Conservation (phyloP, 805 yeast species). For the Myxozyma lipomycoides region DNA sequence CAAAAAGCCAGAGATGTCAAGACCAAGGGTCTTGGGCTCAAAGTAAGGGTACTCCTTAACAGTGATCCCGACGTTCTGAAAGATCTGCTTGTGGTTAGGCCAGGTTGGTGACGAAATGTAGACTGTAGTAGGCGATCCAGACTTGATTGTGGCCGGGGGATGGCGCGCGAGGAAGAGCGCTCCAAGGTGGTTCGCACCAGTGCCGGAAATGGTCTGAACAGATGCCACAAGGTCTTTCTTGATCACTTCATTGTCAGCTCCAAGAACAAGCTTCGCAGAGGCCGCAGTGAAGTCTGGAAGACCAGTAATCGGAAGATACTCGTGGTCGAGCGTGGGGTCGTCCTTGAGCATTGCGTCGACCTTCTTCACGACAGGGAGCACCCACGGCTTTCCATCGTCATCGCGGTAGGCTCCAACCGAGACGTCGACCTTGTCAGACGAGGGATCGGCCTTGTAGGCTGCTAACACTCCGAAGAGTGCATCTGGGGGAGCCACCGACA, state of each 20-base stretch:
- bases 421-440: conserved; percentile 65
- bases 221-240: conserved; percentile 42
- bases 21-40: conserved; percentile 63
- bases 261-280: conserved; percentile 68
- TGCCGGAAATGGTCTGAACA: conserved; percentile 77
- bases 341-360: conserved; percentile 67
- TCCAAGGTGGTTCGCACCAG: conserved; percentile 87
- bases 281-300: conserved; percentile 60
- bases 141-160: conserved; percentile 31
- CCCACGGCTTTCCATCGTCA: conserved; percentile 66
- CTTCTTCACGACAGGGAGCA: conserved; percentile 59
- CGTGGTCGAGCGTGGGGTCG: conserved; percentile 72
- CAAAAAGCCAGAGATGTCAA: conserved; percentile 69
- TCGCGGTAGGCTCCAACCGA: conserved; percentile 82
- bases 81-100: conserved; percentile 92
- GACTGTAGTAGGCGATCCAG: conserved; percentile 43
- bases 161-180: conserved; percentile 58
- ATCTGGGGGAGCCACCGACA: conserved; percentile 32
- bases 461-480: conserved; percentile 32
- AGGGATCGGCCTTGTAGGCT: conserved; percentile 37
- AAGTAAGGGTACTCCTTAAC: conserved; percentile 81
- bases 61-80: conserved; percentile 62
- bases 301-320: conserved; percentile 82
- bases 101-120: conserved; percentile 91
- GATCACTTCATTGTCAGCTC: conserved; percentile 53